Percentiles rank a stretch among this genome's conserved stretches.
These are phyloP conservation scores for Aurantiochytrium sp. DNA, from an alignment of 108 stramenopile species.

Conservation along the genomic window DNA sequence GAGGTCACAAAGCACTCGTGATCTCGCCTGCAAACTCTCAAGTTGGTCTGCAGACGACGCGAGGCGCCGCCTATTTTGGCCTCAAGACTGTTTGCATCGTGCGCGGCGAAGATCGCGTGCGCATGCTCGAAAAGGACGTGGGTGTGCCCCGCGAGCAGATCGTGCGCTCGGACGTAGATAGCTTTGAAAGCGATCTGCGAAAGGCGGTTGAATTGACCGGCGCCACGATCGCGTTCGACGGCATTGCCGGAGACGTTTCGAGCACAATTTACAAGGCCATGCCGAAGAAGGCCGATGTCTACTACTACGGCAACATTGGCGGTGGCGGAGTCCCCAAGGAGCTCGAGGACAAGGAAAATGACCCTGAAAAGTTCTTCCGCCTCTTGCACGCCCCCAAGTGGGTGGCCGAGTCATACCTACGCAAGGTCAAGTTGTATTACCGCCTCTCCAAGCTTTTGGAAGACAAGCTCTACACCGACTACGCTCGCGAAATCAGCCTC, in stretches of 20 bases:
- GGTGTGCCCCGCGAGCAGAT: constrained; percentile 48
- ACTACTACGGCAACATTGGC: constrained; percentile 43
- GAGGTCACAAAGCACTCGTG: neutral
- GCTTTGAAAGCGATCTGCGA: constrained; percentile 41
- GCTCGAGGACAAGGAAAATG: neutral
- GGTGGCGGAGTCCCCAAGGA: constrained; percentile 18
- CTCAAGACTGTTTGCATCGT: constrained; percentile 53
- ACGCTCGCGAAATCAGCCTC: neutral
- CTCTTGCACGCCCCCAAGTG: neutral
- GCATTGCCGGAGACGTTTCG: constrained; percentile 43
- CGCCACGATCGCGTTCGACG: constrained; percentile 54
- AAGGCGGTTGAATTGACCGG: constrained; percentile 39
- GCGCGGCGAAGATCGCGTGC: constrained; percentile 43
- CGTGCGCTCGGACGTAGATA: constrained; percentile 14
- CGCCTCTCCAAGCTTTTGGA: neutral
- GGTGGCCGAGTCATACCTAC: neutral
- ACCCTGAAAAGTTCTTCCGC: neutral
- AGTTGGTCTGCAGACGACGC: constrained; percentile 51
- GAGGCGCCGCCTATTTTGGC: constrained; percentile 31
- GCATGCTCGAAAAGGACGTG: constrained; percentile 27
- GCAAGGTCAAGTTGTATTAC: neutral
- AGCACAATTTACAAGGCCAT: constrained; percentile 41
- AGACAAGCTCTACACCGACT: neutral
- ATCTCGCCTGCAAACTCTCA: neutral
- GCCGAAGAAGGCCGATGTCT: constrained; percentile 38